phyloP scores from a whole-genome alignment of 257 asterid genomes.

The Ocimum tenuiflorum region DNA sequence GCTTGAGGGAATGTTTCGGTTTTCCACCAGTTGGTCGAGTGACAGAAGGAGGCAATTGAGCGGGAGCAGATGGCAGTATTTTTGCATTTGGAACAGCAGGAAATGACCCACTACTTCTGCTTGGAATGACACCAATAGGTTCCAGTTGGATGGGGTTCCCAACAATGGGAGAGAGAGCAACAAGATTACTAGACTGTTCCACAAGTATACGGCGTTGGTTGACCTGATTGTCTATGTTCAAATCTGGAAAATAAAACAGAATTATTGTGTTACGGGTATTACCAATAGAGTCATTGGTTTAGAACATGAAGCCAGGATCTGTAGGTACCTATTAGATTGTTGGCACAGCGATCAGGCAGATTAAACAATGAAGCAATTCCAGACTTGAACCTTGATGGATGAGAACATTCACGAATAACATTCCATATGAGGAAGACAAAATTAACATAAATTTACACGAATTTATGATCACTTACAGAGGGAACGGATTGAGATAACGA shows the following conservation, averaged over 20 bases:
- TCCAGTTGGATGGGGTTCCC: conserved; percentile 19
- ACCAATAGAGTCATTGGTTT: not conserved
- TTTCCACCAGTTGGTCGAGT: conserved; percentile 20
- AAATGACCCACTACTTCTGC: conserved; percentile 85
- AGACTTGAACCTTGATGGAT: conserved; percentile 38
- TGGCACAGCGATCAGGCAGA: conserved; percentile 20
- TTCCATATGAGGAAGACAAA: not conserved
- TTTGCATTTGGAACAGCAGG: conserved; percentile 47
- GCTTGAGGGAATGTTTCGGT: conserved; percentile 36
- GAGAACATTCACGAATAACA: conserved; percentile 15
- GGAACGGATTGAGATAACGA: conserved; percentile 41
- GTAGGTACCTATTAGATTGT: conserved; percentile 31
- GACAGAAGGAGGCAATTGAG: conserved; percentile 26
- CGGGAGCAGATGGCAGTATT: conserved; percentile 34
- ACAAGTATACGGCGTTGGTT: conserved; percentile 44
- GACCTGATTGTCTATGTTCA: conserved; percentile 23
- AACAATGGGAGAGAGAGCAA: conserved; percentile 41
- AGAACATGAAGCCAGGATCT: not conserved
- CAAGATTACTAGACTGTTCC: conserved; percentile 51
- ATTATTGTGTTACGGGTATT: not conserved
- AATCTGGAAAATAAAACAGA: conserved; percentile 31
- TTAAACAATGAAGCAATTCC: conserved; percentile 22
- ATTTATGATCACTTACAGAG: conserved; percentile 36
- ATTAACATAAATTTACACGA: not conserved
- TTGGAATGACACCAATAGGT: conserved; percentile 38